These are phyloP conservation scores for Forsythia suspensa DNA, from an alignment of 257 asterid genomes.

Conservation along the genomic window DNA sequence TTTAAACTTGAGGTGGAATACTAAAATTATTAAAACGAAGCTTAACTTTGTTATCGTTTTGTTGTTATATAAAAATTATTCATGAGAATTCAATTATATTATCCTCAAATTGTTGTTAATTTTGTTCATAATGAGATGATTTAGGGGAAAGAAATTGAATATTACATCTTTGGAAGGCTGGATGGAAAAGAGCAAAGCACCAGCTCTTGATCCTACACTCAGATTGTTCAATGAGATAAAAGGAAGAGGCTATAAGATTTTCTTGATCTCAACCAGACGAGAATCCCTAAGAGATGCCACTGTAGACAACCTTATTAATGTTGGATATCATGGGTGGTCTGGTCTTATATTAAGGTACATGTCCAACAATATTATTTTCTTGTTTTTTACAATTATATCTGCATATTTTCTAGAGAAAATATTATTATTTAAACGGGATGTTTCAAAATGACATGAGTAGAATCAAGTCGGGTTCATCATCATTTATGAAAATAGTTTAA, in stretches of 20 bases:
- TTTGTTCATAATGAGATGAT: neutral
- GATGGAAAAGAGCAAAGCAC: slow-evolving; percentile 44
- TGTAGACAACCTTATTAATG: slow-evolving; percentile 46
- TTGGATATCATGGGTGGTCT: slow-evolving; percentile 54
- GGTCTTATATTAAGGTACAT: slow-evolving; percentile 41
- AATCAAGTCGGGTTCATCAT: neutral
- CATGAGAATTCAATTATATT: neutral
- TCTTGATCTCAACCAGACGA: slow-evolving; percentile 46
- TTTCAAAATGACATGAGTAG: neutral
- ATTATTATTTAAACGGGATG: neutral
- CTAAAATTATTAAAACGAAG: too few relatives aligned
- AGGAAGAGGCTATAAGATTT: slow-evolving; percentile 41
- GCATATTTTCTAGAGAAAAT: neutral
- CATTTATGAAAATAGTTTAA: too few relatives aligned
- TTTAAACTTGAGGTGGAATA: too few relatives aligned
- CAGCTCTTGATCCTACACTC: slow-evolving; percentile 34
- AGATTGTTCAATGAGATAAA: slow-evolving; percentile 34
- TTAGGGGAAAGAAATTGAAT: slow-evolving; percentile 45
- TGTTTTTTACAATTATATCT: neutral
- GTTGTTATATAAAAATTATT: neutral
- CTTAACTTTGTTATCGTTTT: too few relatives aligned
- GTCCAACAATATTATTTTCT: neutral
- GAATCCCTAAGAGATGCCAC: slow-evolving; percentile 52
- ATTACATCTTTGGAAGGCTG: slow-evolving; percentile 40
- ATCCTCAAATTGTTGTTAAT: neutral